These are phyloP conservation scores for Crepidotus variabilis DNA, from an alignment of 768 basidiomycete genomes.

Conservation along the genomic window DNA sequence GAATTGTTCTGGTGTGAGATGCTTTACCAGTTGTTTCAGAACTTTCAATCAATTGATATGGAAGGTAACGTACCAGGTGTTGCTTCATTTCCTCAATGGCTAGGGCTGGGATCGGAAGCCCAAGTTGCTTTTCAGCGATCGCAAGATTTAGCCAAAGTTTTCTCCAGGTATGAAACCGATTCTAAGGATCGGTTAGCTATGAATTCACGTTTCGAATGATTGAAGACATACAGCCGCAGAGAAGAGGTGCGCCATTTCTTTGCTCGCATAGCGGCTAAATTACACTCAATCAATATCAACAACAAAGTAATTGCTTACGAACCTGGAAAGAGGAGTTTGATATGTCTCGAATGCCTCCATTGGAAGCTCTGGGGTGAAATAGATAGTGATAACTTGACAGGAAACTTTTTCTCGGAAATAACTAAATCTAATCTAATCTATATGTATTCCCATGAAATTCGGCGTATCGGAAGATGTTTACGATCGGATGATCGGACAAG, in stretches of 20 bases:
- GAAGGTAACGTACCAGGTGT: slow-evolving; percentile 63
- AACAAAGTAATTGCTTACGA: slow-evolving; percentile 2
- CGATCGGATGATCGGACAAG: too few species aligned
- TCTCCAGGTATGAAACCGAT: slow-evolving; percentile 94
- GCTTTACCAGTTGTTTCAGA: slow-evolving; percentile 32
- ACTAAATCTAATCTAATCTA: too few species aligned
- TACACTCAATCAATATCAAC: not conserved
- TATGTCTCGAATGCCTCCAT: slow-evolving; percentile 73
- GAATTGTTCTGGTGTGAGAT: slow-evolving; percentile 86
- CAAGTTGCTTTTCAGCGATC: slow-evolving; percentile 93
- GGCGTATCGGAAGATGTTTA: too few species aligned
- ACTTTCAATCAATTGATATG: not conserved
- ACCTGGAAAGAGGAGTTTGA: slow-evolving; percentile 83
- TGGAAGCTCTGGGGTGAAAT: not conserved
- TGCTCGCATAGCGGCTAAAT: slow-evolving; percentile 95
- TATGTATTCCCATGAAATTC: too few species aligned
- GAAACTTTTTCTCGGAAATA: too few species aligned
- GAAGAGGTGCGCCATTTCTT: slow-evolving; percentile 97
- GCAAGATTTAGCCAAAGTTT: slow-evolving; percentile 95
- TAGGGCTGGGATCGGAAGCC: slow-evolving; percentile 82
- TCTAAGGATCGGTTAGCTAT: slow-evolving; percentile 42
- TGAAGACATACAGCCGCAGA: slow-evolving; percentile 71
- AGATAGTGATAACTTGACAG: too few species aligned
- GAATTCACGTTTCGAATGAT: slow-evolving; percentile 1
- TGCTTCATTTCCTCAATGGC: slow-evolving; percentile 93